Percentiles rank a stretch among this genome's conserved stretches.
These are phyloP conservation scores for Gossypium schwendimanii DNA, from an alignment of 441 rosid species.

Conservation along the genomic window DNA sequence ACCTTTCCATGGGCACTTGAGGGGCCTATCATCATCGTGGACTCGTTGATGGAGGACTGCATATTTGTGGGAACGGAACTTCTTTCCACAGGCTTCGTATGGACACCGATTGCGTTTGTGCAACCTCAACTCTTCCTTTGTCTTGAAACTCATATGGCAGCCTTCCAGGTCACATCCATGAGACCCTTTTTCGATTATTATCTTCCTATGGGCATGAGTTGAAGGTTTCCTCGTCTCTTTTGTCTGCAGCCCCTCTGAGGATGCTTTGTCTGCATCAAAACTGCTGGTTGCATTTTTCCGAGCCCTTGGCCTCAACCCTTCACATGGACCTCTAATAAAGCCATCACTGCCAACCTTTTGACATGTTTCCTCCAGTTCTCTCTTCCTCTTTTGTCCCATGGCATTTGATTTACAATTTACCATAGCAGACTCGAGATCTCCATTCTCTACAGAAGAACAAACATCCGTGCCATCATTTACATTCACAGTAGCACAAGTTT, in stretches of 20 bases:
- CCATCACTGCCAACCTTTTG: conserved; percentile 24
- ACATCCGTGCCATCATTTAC: background rate
- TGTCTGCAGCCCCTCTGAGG: conserved; percentile 24
- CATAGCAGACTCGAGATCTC: conserved; percentile 20
- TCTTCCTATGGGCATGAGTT: conserved; percentile 23
- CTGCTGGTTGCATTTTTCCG: conserved; percentile 29
- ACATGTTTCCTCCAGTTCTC: conserved; percentile 41
- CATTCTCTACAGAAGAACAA: conserved; percentile 10
- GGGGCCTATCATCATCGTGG: conserved; percentile 82
- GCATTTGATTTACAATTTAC: conserved; percentile 16
- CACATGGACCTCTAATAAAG: conserved; percentile 90
- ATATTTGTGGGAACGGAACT: conserved; percentile 76
- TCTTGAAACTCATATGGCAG: conserved; percentile 74
- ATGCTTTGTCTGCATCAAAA: conserved; percentile 17
- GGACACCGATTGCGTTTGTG: conserved; percentile 82
- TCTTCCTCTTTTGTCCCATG: conserved; percentile 46
- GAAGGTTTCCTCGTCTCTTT: conserved; percentile 37
- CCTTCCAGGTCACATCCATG: conserved; percentile 75
- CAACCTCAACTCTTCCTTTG: conserved; percentile 53
- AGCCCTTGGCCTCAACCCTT: conserved; percentile 86
- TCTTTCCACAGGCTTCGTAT: conserved; percentile 73
- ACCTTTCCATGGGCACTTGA: conserved; percentile 82
- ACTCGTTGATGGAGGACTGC: conserved; percentile 79
- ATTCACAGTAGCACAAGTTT: conserved; percentile 15
- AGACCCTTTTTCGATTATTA: conserved; percentile 27